A percentile compares a stretch with the other conserved stretches of the same genome.
These are phyloP conservation scores for Plenodomus tracheiphilus DNA, from an alignment of 2,329 filamentous ascomycete species.

Conservation along the genomic window DNA sequence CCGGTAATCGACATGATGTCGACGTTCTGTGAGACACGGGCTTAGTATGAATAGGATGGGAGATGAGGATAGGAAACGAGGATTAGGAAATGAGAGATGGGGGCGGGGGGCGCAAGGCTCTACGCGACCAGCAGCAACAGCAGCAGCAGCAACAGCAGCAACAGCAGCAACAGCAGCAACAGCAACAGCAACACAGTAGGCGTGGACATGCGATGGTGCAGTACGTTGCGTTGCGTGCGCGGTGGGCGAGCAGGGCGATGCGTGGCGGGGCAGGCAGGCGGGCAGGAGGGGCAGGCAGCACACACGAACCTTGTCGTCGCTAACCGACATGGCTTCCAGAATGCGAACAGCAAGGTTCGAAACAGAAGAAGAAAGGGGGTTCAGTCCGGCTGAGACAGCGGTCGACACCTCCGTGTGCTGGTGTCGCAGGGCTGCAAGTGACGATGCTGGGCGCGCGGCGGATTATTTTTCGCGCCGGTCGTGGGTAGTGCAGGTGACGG, in stretches of 20 bases:
- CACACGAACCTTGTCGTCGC: conserved; percentile 44
- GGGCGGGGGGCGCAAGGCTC: not conserved
- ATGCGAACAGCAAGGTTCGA: conserved; percentile 12
- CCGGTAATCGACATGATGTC: conserved; percentile 56
- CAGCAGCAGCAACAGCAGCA: not conserved
- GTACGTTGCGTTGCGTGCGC: not conserved
- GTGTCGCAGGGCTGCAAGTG: conserved; percentile 21
- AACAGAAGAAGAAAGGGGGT: conserved; percentile 6
- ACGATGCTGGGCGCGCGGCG: conserved; percentile 12
- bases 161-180: not conserved
- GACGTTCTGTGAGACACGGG: conserved; percentile 19
- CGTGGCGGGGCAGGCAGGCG: conserved; percentile 15
- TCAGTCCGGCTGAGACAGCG: conserved; percentile 18
- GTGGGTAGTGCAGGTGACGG: not conserved
- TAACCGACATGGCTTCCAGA: conserved; percentile 36
- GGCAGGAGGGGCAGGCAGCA: conserved; percentile 10
- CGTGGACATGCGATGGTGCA: not conserved
- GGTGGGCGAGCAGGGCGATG: conserved; percentile 7
- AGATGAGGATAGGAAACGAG: conserved; percentile 3
- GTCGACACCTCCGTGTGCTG: conserved; percentile 23
- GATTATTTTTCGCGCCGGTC: conserved; percentile 24
- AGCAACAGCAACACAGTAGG: not conserved
- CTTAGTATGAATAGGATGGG: conserved; percentile 12
- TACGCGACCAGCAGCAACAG: not conserved
- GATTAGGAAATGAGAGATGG: not conserved